Percentiles rank a stretch among this genome's conserved stretches.
phyloP scores from a whole-genome alignment of 2,329 filamentous ascomycete genomes.

The Aspergillus tamarii region DNA sequence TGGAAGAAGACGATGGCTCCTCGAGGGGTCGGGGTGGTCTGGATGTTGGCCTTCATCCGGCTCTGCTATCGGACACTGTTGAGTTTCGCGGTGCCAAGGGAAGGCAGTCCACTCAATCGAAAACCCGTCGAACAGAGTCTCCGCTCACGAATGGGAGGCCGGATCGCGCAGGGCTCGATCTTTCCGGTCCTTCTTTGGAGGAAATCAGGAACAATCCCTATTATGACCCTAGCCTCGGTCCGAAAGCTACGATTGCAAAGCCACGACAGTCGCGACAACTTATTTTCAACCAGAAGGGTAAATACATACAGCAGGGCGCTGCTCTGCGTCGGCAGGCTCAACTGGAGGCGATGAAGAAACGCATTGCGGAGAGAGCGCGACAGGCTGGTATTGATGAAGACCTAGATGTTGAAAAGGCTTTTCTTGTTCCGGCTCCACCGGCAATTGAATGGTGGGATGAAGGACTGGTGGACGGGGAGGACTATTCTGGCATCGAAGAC shows the following conservation, averaged over 20 bases:
- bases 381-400: constrained; percentile 95
- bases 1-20: constrained; percentile 54
- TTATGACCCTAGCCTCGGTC: constrained; percentile 70
- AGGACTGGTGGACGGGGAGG: constrained; percentile 73
- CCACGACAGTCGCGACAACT: constrained; percentile 74
- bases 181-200: constrained; percentile 60
- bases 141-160: constrained; percentile 39
- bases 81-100: constrained; percentile 49
- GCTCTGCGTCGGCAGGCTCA: constrained; percentile 84
- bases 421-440: constrained; percentile 79
- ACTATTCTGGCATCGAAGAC: constrained; percentile 72
- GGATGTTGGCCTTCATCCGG: constrained; percentile 77
- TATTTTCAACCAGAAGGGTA: constrained; percentile 91
- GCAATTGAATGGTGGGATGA: constrained; percentile 98
- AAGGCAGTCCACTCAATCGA: constrained; percentile 51
- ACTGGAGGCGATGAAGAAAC: constrained; percentile 91
- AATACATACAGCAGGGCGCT: constrained; percentile 94
- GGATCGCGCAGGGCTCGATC: constrained; percentile 56
- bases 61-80: constrained; percentile 59
- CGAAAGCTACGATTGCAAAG: constrained; percentile 61
- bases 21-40: constrained; percentile 66
- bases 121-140: constrained; percentile 57
- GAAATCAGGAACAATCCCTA: constrained; percentile 76
- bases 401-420: constrained; percentile 84
- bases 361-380: constrained; percentile 82